Conservation (phyloP, 495 filamentous ascomycete genomes). For the Penicillium argentinense region DNA sequence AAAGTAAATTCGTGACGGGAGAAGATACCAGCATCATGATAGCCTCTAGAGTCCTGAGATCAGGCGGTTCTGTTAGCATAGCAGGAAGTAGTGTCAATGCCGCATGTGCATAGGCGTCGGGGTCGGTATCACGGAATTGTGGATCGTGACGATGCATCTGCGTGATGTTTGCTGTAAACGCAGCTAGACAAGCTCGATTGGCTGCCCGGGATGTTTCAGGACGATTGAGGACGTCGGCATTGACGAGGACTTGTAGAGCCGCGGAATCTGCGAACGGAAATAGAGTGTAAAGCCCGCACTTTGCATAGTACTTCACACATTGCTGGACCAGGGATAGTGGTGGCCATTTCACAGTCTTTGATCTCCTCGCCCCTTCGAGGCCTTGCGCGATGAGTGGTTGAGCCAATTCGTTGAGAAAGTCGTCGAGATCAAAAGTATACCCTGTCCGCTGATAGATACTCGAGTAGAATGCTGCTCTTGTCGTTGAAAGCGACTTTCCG, state of each 20-base stretch:
- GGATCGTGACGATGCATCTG: slow-evolving; percentile 25
- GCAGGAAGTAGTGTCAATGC: slow-evolving; percentile 19
- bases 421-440: slow-evolving; percentile 22
- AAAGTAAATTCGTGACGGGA: not conserved
- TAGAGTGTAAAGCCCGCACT: slow-evolving; percentile 24
- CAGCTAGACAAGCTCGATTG: slow-evolving; percentile 22
- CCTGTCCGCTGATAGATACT: slow-evolving; percentile 18
- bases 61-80: slow-evolving; percentile 21
- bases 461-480: slow-evolving; percentile 20
- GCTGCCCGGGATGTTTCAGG: slow-evolving; percentile 10
- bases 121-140: slow-evolving; percentile 17
- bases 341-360: slow-evolving; percentile 19
- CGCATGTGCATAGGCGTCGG: slow-evolving; percentile 26
- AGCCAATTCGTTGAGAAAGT: slow-evolving; percentile 15
- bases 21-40: slow-evolving; percentile 24
- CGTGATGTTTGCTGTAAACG: slow-evolving; percentile 29
- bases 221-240: slow-evolving; percentile 15
- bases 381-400: slow-evolving; percentile 11
- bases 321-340: slow-evolving; percentile 12
- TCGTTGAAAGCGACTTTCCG: slow-evolving; percentile 14
- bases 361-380: not conserved
- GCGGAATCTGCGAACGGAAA: slow-evolving; percentile 25
- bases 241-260: slow-evolving; percentile 14
- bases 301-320: slow-evolving; percentile 22
- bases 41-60: slow-evolving; percentile 25